Evolutionary conservation across 2,329 filamentous ascomycete species (phyloP).

Genomic region (Ascosphaera aggregata): DNA sequence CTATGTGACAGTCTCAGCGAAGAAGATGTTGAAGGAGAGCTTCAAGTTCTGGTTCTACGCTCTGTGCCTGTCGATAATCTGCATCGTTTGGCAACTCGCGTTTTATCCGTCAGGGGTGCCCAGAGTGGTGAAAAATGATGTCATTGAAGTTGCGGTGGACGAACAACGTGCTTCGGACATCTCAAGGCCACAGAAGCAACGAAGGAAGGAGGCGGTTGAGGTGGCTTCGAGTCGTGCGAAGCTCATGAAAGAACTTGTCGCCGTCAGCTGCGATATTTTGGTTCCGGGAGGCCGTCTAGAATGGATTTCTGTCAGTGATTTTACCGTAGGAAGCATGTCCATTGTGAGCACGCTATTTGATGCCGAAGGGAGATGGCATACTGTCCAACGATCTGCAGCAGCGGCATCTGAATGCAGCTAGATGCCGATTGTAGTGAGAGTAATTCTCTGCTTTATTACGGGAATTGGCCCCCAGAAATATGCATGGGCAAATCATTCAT

Average conservation of each 20-base stretch:
- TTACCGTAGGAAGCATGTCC: conserved; percentile 34
- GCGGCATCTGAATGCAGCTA: no score
- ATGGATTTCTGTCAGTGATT: conserved; percentile 31
- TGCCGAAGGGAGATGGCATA: conserved; percentile 34
- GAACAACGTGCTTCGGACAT: conserved; percentile 12
- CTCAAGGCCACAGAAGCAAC: conserved; percentile 5
- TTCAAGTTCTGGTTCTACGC: conserved; percentile 49
- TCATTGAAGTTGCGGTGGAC: conserved; percentile 8
- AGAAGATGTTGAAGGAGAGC: conserved; percentile 31
- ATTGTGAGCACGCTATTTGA: conserved; percentile 38
- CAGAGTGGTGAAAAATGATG: conserved; percentile 4
- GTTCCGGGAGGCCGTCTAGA: conserved; percentile 37
- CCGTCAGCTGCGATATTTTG: conserved; percentile 37
- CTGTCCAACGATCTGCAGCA: conserved; percentile 3
- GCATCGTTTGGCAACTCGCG: conserved; percentile 9
- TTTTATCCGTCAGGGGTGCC: conserved; percentile 6
- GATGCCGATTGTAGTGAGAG: no score
- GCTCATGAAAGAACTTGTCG: conserved; percentile 26
- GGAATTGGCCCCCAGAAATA: no score
- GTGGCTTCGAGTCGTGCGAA: background rate
- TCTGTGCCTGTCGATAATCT: conserved; percentile 27
- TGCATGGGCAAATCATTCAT: background rate
- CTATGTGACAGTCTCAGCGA: conserved; percentile 20
- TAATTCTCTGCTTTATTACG: no score
- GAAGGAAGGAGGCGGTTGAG: conserved; percentile 10